Conservation (phyloP, 2,329 filamentous ascomycete genomes). For the Ophiostoma sp. region DNA sequence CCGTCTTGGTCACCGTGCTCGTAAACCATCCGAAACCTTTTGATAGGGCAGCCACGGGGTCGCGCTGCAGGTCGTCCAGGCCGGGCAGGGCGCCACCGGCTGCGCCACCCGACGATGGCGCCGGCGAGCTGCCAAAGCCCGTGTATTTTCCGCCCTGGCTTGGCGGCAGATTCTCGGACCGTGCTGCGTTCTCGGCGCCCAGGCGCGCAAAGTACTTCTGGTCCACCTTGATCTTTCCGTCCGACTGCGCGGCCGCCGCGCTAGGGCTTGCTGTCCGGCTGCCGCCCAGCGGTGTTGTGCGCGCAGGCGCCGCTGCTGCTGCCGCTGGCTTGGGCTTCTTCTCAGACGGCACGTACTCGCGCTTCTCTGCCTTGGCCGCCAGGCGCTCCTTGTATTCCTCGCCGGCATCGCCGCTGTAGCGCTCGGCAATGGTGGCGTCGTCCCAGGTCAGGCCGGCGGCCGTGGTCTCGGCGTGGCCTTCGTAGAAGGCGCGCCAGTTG, state of each 20-base stretch:
- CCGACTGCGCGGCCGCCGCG: conserved; percentile 22
- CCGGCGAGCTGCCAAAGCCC: conserved; percentile 79
- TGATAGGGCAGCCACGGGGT: conserved; percentile 79
- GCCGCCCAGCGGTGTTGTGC: conserved; percentile 22
- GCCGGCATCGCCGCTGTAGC: conserved; percentile 82
- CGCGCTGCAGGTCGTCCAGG: conserved; percentile 84
- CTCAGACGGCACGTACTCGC: conserved; percentile 73
- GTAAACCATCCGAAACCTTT: conserved; percentile 96
- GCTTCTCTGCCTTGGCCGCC: conserved; percentile 79
- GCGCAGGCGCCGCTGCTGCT: conserved; percentile 37
- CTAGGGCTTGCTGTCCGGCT: conserved; percentile 32
- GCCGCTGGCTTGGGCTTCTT: conserved; percentile 41
- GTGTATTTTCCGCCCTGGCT: conserved; percentile 88
- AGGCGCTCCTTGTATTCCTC: conserved; percentile 94
- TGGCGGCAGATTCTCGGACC: conserved; percentile 70
- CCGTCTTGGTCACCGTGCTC: conserved; percentile 79
- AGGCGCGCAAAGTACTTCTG: conserved; percentile 87
- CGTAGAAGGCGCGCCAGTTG: conserved; percentile 81
- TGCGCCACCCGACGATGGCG: conserved; percentile 39
- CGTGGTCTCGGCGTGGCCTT: conserved; percentile 61
- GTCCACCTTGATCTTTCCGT: conserved; percentile 59
- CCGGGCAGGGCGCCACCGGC: conserved; percentile 53
- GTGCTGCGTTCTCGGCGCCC: conserved; percentile 73
- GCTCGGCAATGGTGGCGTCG: conserved; percentile 80
- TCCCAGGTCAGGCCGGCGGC: conserved; percentile 70